phyloP scores from a whole-genome alignment of 352 stramenopile genomes.

The Hyaloperonospora arabidopsidis region DNA sequence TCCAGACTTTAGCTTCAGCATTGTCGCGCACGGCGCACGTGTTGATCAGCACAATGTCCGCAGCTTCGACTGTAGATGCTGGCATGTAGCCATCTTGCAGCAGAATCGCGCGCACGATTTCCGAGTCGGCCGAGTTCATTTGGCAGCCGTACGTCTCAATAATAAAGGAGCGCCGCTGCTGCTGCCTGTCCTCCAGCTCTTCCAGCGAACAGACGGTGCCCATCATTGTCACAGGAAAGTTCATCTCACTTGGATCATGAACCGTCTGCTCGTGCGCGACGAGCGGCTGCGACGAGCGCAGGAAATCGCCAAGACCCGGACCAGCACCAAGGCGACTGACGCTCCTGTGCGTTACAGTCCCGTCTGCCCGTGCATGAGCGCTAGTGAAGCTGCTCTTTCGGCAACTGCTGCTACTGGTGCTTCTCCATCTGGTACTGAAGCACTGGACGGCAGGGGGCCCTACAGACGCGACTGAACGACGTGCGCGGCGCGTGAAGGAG shows the following conservation, averaged over 20 bases:
- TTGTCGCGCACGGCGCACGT: slow-evolving; percentile 99
- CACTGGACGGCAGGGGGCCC: too few relatives aligned
- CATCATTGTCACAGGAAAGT: slow-evolving; percentile 35
- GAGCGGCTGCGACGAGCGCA: slow-evolving; percentile 39
- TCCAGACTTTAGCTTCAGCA: slow-evolving; percentile 93
- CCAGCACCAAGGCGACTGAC: slow-evolving; percentile 39
- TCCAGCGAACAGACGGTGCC: slow-evolving; percentile 45
- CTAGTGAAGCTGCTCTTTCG: slow-evolving; percentile 1
- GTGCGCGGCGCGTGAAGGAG: too few relatives aligned
- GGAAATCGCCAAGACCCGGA: slow-evolving; percentile 62
- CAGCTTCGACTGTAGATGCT: slow-evolving; percentile 52
- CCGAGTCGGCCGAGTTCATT: slow-evolving; percentile 99
- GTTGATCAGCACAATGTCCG: slow-evolving; percentile 96
- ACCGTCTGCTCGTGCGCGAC: slow-evolving; percentile 18
- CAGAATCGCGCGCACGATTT: slow-evolving; percentile 95
- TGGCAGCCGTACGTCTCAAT: slow-evolving; percentile 98
- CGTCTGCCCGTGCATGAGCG: background rate
- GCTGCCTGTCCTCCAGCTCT: slow-evolving; percentile 33
- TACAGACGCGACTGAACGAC: too few relatives aligned
- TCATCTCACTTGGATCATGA: slow-evolving; percentile 64
- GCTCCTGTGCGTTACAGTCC: slow-evolving; percentile 14
- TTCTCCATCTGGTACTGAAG: too few relatives aligned
- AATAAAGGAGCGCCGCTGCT: slow-evolving; percentile 50
- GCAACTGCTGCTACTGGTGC: too few relatives aligned
- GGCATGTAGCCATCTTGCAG: slow-evolving; percentile 62